Evolutionary conservation across 1,284 basidiomycete genomes (phyloP), one percentile per base, ranked within the genome.

Genomic region (Cutaneotrichosporon curvatum): DNA sequence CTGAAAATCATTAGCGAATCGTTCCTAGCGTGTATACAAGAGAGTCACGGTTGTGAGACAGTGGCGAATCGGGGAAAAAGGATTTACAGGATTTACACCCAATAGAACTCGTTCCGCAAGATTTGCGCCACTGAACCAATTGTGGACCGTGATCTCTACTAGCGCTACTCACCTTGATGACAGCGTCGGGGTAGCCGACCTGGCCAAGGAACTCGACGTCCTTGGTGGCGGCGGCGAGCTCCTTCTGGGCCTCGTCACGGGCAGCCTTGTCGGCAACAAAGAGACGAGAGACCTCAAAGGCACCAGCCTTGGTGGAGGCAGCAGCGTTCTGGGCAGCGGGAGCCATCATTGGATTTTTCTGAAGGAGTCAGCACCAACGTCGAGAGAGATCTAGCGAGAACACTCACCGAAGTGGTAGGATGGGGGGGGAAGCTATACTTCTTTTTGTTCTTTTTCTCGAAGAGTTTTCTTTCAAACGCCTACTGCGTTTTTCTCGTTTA

Each of bases 191-290:
- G 74, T 95, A 86, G 60, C 81, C 85, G 55, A 83, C 76, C 60
- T 82, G 77, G 61, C 79, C 78, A 67, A 97, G 80, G 63, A 83
- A 84, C 56, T 82, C 74, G 57, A 89, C 85, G 74, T 86, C 86
- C 82, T 87, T 81, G 61, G 80, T 81, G 65, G 80, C 74, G 48
- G 81, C 78, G 60, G 81, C 83, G 60, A 96, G 79, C 47, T 81
- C 76, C 59, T 79, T 74, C 56, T 80, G 82, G 36, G 87, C 82
- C 50, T 82, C 74, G 41, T 81, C 79, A 66, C 85, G 84, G 48
- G 80, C 74, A 39, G 62, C 66, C 65, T 71, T 69, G 67, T 73
- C 72, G 49, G 67, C 69, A 41, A 61, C 68, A 54, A 73, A 73
- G 45, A 73, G 65, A 50, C 71, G 60, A 51, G 66, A 58, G 48